Percentiles rank a stretch among this genome's conserved stretches.
phyloP scores from a whole-genome alignment of 164 flowering plant species.

The Macadamia integrifolia region DNA sequence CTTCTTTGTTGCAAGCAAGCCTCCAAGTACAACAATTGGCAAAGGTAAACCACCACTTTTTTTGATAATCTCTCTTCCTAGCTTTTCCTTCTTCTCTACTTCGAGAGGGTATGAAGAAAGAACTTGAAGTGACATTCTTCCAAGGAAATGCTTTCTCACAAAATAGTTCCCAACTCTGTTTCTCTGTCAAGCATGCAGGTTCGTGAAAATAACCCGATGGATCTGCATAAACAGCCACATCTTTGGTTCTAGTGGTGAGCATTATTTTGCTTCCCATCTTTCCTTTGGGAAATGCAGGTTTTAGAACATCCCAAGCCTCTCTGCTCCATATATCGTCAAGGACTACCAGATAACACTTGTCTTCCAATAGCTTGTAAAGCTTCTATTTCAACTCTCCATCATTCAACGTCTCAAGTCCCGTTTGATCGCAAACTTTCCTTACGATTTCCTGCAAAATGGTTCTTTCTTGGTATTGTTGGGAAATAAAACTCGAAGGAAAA shows the following conservation, averaged over 20 bases:
- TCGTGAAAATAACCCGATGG: not conserved
- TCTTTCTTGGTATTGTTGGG: not conserved
- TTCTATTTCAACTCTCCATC: too few species aligned
- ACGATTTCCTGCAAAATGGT: not conserved
- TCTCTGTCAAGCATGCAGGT: not conserved
- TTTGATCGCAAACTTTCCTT: not conserved
- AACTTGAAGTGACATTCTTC: not conserved
- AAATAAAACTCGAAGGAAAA: not conserved
- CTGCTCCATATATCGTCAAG: slow-evolving; percentile 1
- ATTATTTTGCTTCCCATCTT: too few species aligned
- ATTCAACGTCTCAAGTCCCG: too few species aligned
- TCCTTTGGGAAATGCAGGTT: too few species aligned
- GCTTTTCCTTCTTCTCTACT: not conserved
- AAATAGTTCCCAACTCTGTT: not conserved
- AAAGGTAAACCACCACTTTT: not conserved
- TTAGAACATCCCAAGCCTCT: not conserved
- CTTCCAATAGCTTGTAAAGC: too few species aligned
- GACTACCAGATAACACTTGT: too few species aligned
- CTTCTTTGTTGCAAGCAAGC: not conserved
- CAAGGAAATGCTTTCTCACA: not conserved
- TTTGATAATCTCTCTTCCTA: not conserved
- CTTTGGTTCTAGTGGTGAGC: not conserved
- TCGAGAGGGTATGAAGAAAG: not conserved
- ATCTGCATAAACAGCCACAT: not conserved
- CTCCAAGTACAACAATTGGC: not conserved